Conservation (phyloP, 202 grass and related monocot species). For the Digitaria exilis region DNA sequence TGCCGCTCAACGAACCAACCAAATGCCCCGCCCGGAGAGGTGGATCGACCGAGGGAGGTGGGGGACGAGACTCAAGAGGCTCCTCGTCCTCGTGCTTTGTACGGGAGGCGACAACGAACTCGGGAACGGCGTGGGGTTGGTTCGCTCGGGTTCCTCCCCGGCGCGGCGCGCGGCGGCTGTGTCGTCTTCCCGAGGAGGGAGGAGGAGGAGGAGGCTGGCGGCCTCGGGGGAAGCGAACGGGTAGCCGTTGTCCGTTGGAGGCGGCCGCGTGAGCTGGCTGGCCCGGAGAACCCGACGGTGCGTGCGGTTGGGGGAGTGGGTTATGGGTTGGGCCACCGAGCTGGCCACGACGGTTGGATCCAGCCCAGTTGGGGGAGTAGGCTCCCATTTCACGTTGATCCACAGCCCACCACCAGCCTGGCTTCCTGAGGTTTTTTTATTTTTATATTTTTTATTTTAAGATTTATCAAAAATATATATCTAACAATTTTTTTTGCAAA, state of each 20-base stretch:
- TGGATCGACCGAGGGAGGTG: neutral
- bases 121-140: neutral
- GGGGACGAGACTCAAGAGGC: neutral
- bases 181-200: conserved; percentile 7
- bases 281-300: neutral
- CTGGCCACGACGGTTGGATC: no score
- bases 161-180: conserved; percentile 13
- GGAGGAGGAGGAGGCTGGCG: neutral
- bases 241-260: conserved; percentile 23
- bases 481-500: no score
- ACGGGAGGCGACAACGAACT: neutral
- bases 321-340: no score
- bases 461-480: no score
- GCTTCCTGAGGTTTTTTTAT: no score
- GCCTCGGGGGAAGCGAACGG: conserved; percentile 28
- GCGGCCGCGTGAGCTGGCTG: conserved; percentile 8
- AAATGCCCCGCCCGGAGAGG: neutral
- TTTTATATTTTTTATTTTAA: no score
- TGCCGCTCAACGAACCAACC: no score
- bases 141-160: neutral
- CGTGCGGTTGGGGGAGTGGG: no score
- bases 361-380: no score
- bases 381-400: no score
- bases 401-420: no score
- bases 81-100: neutral